Conservation (phyloP, 768 basidiomycete species). For the Serendipita sp. region DNA sequence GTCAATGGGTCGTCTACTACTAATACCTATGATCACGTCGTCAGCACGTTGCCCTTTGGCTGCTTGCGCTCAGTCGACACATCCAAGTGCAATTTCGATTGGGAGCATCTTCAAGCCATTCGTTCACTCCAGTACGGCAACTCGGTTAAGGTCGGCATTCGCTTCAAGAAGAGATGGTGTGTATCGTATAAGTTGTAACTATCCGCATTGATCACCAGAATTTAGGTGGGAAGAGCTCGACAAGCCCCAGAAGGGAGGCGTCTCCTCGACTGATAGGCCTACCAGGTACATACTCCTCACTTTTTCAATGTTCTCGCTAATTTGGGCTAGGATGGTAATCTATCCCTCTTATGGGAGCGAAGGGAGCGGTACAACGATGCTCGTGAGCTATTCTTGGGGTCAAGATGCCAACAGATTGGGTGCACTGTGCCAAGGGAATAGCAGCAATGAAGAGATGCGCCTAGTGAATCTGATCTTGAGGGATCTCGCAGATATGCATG, state of each 20-base stretch:
- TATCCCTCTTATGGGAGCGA: conserved; percentile 25
- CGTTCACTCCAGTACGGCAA: conserved; percentile 25
- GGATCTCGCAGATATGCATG: conserved; percentile 21
- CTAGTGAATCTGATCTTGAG: conserved; percentile 19
- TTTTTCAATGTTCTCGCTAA: conserved; percentile 24
- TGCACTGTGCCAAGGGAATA: conserved; percentile 17
- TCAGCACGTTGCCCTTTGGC: conserved; percentile 27
- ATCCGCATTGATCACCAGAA: too few species aligned
- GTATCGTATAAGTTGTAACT: too few species aligned
- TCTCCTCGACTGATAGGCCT: conserved; percentile 8
- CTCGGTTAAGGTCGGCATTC: conserved; percentile 28
- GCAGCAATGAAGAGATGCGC: conserved; percentile 14
- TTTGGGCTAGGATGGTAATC: conserved; percentile 21
- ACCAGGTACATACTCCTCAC: not conserved
- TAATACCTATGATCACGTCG: conserved; percentile 24
- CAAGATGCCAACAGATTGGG: conserved; percentile 12
- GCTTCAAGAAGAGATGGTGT: conserved; percentile 27
- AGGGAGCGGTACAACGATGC: conserved; percentile 10
- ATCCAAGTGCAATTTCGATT: conserved; percentile 9
- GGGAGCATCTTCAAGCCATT: conserved; percentile 20
- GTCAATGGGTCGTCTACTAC: not conserved
- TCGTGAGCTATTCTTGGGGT: conserved; percentile 19
- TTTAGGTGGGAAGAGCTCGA: conserved; percentile 22
- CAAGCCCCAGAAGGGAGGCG: not conserved
- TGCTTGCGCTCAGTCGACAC: conserved; percentile 24